Evolutionary conservation across 139 green algal genomes (phyloP), one percentile per base, ranked within the genome.

Genomic region (Chlorella sp.): DNA sequence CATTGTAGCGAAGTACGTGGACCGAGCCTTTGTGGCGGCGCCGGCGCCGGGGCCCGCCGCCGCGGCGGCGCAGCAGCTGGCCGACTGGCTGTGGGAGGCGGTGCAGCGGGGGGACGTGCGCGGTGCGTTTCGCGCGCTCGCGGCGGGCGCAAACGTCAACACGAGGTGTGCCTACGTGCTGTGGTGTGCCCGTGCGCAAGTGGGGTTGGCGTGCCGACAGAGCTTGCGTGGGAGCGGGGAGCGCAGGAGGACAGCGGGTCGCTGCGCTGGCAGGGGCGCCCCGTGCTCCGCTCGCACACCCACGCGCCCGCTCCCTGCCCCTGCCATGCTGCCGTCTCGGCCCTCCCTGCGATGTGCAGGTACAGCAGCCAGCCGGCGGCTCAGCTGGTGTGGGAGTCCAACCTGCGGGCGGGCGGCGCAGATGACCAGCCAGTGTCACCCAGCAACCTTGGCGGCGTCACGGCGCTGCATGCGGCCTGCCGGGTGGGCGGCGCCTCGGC

Each of bases 1-100:
- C 36, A 84, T 84, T 23, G 40, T 43, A 25, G 51, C 38, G 23
- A 84, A 84, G 59, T 84, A 84, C 42, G 71, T 71, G 40, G 70
- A 73, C 11, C 29, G 51, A 43, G n/a, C n/a, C 40, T 74, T 51
- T 56, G 38, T 77, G 73, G 38, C 53, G 55, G 7, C 11, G 27
- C 59, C 64, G 63, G 29, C 41, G 43, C 45, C 43, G 25, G 43
- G 43, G 27, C 8, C 29, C 8, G 71, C 35, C 8, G 42, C 42
- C 2, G 8, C 17, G n/a, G 33, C 40, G 25, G 29, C 31, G 41
- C 62, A 64, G 35, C 31, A 50, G 50, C 58, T 76, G 58, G 46
- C 55, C 43, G 68, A 56, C 5, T 62, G 43, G 67, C 71, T 84
- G 61, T 84, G 79, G 79, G 50, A 73, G 7, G 61, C 61, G 33